Evolutionary conservation across 179 eudicot genomes (phyloP).

Genomic region (Beta lomatogona): DNA sequence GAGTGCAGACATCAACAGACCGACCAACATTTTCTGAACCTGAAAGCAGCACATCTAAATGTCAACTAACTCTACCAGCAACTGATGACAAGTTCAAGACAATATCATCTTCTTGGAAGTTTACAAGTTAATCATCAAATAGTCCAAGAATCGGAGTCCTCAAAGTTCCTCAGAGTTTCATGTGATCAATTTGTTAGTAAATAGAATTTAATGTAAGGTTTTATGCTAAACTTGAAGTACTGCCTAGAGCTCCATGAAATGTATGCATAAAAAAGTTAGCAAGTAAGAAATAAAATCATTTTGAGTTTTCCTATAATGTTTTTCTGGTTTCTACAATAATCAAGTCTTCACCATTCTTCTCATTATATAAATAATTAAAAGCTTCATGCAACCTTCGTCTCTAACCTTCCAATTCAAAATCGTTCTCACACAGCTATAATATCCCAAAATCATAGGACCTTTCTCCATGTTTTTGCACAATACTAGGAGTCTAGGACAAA

Average conservation of each 20-base stretch:
- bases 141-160: background rate
- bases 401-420: background rate
- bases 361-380: background rate
- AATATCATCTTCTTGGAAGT: background rate
- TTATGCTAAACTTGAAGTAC: background rate
- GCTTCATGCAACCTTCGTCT: background rate
- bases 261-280: background rate
- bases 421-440: background rate
- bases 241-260: background rate
- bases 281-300: background rate
- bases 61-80: slow-evolving; percentile 16
- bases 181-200: background rate
- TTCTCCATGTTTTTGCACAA: background rate
- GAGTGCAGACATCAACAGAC: slow-evolving; percentile 48
- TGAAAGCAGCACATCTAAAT: slow-evolving; percentile 25
- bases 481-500: background rate
- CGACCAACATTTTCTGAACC: slow-evolving; percentile 31
- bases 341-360: background rate
- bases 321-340: background rate
- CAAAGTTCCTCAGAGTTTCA: background rate
- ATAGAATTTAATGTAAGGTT: background rate
- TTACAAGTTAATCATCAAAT: background rate
- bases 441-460: background rate
- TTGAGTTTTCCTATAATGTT: background rate
- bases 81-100: background rate